A percentile compares a stretch with the other conserved stretches of the same genome.
phyloP scores from a whole-genome alignment of 106 monocot genomes.

The Dendrobium nobile region DNA sequence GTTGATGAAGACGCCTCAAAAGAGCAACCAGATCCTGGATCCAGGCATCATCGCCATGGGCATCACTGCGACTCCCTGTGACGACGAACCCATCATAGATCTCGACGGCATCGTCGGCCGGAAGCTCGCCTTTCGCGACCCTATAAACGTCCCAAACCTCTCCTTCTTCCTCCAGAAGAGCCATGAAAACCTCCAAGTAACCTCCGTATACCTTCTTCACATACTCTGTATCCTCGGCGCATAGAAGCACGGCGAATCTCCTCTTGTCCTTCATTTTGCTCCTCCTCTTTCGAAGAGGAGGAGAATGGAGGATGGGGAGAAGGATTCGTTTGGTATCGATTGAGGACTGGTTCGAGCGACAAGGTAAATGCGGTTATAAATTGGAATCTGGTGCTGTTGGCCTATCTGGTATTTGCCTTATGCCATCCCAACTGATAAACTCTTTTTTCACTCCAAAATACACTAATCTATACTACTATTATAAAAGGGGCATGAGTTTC shows the following conservation, averaged over 20 bases:
- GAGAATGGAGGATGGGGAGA: not conserved
- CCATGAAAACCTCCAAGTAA: conserved; percentile 61
- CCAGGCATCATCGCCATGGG: conserved; percentile 75
- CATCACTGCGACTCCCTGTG: conserved; percentile 81
- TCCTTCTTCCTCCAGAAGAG: conserved; percentile 46
- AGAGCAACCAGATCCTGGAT: conserved; percentile 46
- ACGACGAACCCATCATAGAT: conserved; percentile 71
- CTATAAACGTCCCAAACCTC: conserved; percentile 67
- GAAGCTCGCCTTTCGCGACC: conserved; percentile 58
- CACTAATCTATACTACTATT: too few species aligned
- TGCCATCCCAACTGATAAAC: too few species aligned
- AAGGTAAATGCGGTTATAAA: too few species aligned
- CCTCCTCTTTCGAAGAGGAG: conserved; percentile 5
- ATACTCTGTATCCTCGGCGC: conserved; percentile 87
- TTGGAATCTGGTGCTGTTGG: too few species aligned
- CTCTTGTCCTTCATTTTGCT: conserved; percentile 15
- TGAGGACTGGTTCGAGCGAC: not conserved
- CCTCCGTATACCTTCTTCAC: conserved; percentile 74
- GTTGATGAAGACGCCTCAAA: conserved; percentile 25
- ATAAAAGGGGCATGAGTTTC: too few species aligned
- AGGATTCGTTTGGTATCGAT: not conserved
- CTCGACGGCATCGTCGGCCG: conserved; percentile 25
- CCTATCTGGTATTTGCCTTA: too few species aligned
- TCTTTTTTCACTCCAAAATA: too few species aligned
- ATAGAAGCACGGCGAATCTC: conserved; percentile 66